phyloP scores from a whole-genome alignment of 2,329 filamentous ascomycete species.

The Fusarium cyanostomum region DNA sequence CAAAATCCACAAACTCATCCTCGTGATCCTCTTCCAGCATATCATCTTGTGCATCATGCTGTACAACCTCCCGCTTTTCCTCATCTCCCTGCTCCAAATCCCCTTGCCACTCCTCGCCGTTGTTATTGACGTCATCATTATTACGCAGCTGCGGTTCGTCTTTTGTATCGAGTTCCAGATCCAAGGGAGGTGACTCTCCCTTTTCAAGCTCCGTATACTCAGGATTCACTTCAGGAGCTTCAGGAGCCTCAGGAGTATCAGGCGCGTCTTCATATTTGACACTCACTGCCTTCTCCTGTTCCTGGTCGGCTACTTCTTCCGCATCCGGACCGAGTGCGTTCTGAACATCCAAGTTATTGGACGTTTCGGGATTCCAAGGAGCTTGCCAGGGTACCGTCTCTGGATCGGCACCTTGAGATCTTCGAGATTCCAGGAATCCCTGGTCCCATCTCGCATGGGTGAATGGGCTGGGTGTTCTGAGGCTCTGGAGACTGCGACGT shows the following conservation, averaged over 20 bases:
- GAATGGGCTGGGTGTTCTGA: conserved; percentile 81
- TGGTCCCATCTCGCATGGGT: conserved; percentile 67
- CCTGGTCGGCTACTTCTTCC: conserved; percentile 7
- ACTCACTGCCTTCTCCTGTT: conserved; percentile 18
- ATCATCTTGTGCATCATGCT: conserved; percentile 37
- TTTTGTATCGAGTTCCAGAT: conserved; percentile 28
- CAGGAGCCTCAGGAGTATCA: background rate
- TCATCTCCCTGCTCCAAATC: conserved; percentile 13
- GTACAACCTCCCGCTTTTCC: conserved; percentile 37
- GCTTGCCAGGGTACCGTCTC: conserved; percentile 33
- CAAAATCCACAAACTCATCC: conserved; percentile 51
- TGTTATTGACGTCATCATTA: conserved; percentile 49
- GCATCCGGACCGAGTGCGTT: background rate
- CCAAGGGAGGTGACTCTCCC: background rate
- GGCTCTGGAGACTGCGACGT: conserved; percentile 77
- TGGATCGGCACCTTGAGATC: conserved; percentile 28
- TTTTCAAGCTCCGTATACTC: background rate
- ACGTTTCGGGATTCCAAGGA: conserved; percentile 21
- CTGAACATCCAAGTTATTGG: conserved; percentile 22
- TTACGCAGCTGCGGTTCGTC: conserved; percentile 4
- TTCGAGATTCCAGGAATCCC: conserved; percentile 37
- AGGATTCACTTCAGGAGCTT: background rate
- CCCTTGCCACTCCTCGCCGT: conserved; percentile 23
- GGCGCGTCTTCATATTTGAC: conserved; percentile 11
- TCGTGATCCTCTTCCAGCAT: conserved; percentile 46